Evolutionary conservation across 352 stramenopile species (phyloP).

Genomic region (Globisporangium carolinianum): DNA sequence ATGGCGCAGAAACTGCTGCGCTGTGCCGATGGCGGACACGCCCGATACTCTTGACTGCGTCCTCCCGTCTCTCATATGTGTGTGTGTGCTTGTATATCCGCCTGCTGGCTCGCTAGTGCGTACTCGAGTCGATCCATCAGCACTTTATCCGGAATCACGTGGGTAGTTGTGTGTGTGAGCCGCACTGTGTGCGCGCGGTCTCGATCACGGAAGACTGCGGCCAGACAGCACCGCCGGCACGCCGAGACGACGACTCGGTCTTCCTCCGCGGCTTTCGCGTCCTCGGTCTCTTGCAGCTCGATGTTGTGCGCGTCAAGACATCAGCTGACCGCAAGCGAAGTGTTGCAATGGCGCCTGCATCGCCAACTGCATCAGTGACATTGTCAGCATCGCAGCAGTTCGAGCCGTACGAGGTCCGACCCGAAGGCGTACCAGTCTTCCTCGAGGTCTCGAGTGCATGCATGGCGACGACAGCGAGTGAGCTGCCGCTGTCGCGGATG

Average conservation of each 20-base stretch:
- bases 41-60: not conserved
- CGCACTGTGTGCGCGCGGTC: conserved; percentile 29
- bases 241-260: conserved; percentile 15
- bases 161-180: conserved; percentile 22
- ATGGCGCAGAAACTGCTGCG: no score
- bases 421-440: conserved; percentile 22
- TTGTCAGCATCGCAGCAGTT: no score
- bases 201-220: conserved; percentile 33
- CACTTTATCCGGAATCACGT: conserved; percentile 47
- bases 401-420: conserved; percentile 4
- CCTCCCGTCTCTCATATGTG: not conserved
- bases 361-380: not conserved
- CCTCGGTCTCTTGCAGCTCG: conserved; percentile 25
- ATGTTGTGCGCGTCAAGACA: conserved; percentile 9
- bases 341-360: not conserved
- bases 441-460: conserved; percentile 28
- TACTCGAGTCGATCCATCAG: conserved; percentile 47
- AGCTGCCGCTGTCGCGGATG: not conserved
- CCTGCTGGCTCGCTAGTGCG: conserved; percentile 15
- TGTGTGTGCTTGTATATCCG: no score
- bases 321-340: conserved; percentile 5
- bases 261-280: conserved; percentile 21
- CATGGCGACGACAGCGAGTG: conserved; percentile 6
- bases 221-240: not conserved
- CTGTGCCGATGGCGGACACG: no score